Evolutionary conservation across 2,329 filamentous ascomycete species (phyloP).

Genomic region (Alternaria incomplexa): DNA sequence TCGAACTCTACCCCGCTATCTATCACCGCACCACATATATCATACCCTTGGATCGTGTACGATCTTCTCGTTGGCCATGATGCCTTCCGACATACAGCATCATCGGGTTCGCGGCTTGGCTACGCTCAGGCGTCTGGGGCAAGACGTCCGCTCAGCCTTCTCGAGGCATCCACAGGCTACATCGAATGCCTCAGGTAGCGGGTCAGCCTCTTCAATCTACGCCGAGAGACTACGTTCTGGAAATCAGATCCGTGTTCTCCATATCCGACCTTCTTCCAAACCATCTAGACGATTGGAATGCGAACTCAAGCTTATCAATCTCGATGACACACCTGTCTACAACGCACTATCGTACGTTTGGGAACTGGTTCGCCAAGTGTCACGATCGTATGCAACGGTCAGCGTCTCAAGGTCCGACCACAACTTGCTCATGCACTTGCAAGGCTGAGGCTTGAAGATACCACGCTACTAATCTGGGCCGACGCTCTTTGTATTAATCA

Average conservation of each 20-base stretch:
- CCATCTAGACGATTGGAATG: rapidly evolving
- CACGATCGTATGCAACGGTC: background rate
- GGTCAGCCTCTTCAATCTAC: background rate
- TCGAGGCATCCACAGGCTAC: background rate
- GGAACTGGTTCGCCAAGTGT: no score
- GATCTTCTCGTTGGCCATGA: rapidly evolving
- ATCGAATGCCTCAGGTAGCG: rapidly evolving
- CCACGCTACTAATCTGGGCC: rapidly evolving
- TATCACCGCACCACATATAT: background rate
- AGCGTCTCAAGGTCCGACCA: background rate
- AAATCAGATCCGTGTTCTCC: background rate
- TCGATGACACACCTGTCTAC: background rate
- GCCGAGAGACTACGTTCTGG: background rate
- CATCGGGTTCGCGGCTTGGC: background rate
- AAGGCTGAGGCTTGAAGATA: rapidly evolving
- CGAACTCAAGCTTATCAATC: background rate
- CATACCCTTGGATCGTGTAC: background rate
- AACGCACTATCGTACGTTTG: background rate
- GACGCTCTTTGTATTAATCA: background rate
- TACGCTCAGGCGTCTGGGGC: background rate
- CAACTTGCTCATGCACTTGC: background rate
- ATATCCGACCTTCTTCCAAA: background rate
- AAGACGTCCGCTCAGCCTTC: background rate
- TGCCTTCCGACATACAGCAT: background rate
- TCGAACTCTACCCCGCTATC: no score